These are phyloP conservation scores for Pythium utonaiense DNA, from an alignment of 352 stramenopile genomes.

Conservation along the genomic window DNA sequence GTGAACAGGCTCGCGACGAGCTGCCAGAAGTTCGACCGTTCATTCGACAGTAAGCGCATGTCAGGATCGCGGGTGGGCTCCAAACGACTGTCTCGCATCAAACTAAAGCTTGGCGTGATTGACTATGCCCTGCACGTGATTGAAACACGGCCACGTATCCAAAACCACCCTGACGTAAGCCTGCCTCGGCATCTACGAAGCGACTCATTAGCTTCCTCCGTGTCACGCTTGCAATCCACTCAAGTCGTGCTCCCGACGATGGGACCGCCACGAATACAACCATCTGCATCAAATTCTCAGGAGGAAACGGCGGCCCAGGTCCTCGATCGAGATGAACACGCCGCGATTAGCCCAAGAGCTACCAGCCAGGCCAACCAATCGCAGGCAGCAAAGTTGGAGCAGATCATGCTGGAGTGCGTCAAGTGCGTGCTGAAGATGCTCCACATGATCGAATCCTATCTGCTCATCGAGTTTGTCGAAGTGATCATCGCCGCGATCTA, in stretches of 20 bases:
- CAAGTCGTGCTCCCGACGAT: too few relatives aligned
- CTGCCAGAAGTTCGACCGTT: neutral
- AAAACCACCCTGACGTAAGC: neutral
- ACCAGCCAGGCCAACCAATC: neutral
- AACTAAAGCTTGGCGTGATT: neutral
- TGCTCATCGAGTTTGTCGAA: slow-evolving; percentile 18
- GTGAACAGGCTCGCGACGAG: neutral
- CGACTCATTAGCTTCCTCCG: too few relatives aligned
- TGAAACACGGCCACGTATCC: neutral
- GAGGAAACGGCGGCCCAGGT: too few relatives aligned
- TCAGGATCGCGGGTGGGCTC: too few relatives aligned
- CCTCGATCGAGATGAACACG: too few relatives aligned
- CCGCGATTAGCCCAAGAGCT: too few relatives aligned
- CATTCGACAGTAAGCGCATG: neutral
- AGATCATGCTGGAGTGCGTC: too few relatives aligned
- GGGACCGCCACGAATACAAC: too few relatives aligned
- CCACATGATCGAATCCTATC: slow-evolving; percentile 11
- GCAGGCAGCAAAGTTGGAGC: too few relatives aligned
- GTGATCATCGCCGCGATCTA: slow-evolving; percentile 20
- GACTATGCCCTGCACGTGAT: slow-evolving; percentile 8
- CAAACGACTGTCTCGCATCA: too few relatives aligned
- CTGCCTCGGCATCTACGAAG: neutral
- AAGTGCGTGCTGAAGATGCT: slow-evolving; percentile 1
- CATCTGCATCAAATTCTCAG: too few relatives aligned
- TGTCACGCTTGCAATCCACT: too few relatives aligned